Base-by-base conservation (phyloP, 192 early-diverging fungal genomes). In the Coemansia sp. region DNA sequence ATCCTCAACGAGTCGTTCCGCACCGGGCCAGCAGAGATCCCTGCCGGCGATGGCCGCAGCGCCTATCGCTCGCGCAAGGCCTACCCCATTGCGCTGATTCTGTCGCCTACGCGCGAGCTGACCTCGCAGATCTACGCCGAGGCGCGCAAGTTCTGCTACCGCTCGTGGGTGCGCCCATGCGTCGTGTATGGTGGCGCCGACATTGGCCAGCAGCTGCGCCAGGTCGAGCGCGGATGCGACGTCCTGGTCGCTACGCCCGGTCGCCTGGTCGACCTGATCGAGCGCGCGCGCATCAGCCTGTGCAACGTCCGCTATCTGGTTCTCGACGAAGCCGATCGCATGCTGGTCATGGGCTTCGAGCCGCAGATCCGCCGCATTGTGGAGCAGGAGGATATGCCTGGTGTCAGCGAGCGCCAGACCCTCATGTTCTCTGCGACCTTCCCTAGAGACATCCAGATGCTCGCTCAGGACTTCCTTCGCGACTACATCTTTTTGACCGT, bases 351-450 rank as follows among this genome's bases (percentile, higher is more conserved):
- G 95, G 96, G 96, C 54, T 98, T 98, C 71, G 97, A 96, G 82
- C 83, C 86, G 13, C 88, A 94, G 67, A 93, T 99, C 58, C 85
- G 97, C 47, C 76, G 86, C 48, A 92, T 99, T 60, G 90, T 98
- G 22, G 87, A 84, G 60, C 61, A 83, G 65, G 87, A 89, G 74
- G 90, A 94, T 63, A 85, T 95, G 76, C 82, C 85, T 13, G 80
- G 77, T 47, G 86, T 95, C 14, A 60, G 77, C 51, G 63, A 81
- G 50, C 83, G 94, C 58, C 92, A 93, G 60, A 98, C 95, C 8
- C 86, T 97, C 55, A 97, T 98, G 95, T 98, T 97, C 74, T 90
- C 88, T 65, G 96, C 96, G n/a, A 98, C 96, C 1, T 98, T 98
- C 84, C 97, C 97, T 9, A 87, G 84, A 28, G 81, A 89, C 51